phyloP scores from a whole-genome alignment of 441 rosid genomes.

The Gossypium davidsonii region DNA sequence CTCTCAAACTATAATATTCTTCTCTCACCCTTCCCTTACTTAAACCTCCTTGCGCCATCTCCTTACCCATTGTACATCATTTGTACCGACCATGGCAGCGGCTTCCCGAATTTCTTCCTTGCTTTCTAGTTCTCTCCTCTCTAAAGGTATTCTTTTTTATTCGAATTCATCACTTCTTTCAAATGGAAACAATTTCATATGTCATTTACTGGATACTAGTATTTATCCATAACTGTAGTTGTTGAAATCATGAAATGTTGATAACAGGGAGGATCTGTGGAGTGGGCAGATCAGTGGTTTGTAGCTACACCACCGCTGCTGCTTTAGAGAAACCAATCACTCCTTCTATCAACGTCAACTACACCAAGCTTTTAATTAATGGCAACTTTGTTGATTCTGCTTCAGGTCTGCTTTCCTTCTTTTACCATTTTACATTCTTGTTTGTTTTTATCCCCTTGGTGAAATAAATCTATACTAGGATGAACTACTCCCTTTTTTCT shows the following conservation, averaged over 20 bases:
- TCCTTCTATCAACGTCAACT: constrained; percentile 39
- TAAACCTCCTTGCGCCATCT: not conserved
- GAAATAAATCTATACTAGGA: no score
- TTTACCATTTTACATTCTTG: not conserved
- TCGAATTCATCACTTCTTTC: not conserved
- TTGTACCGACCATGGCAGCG: not conserved
- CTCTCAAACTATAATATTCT: not conserved
- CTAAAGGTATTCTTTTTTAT: not conserved
- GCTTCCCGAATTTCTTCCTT: constrained; percentile 12
- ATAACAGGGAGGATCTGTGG: constrained; percentile 39
- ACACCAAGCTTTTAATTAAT: constrained; percentile 62
- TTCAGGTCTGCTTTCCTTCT: constrained; percentile 42
- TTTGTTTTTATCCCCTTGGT: no score
- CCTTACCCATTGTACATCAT: not conserved
- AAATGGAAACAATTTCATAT: no score
- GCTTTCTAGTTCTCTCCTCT: constrained; percentile 7
- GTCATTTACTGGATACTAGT: not conserved
- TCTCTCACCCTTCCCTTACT: not conserved
- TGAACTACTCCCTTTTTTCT: no score
- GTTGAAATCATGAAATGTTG: not conserved
- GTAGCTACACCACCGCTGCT: constrained; percentile 45
- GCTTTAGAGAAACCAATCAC: constrained; percentile 44
- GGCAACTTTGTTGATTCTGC: constrained; percentile 73
- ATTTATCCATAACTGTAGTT: not conserved
- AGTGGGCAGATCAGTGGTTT: constrained; percentile 24